Base-by-base conservation (phyloP, 306 rosid genomes). In the Erythrophleum fordii region DNA sequence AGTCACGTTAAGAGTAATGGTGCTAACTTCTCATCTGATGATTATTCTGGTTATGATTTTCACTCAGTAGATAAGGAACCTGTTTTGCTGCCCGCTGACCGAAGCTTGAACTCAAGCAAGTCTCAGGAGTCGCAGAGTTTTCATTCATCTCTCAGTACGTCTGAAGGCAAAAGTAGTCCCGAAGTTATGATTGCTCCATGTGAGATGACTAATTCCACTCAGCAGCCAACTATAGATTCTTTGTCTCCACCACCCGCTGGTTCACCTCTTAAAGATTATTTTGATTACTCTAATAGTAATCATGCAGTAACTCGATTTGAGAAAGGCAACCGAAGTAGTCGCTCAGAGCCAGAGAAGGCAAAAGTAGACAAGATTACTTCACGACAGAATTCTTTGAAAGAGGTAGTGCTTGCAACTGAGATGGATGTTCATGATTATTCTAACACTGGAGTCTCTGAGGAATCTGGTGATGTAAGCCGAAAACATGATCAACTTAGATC, bases 381-480 rank as follows among this genome's bases (percentile, higher is more conserved):
- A 0, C 84, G 97, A 34, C 98, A 96, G 65, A 96, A 89, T 84
- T 96, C 99, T 69, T 83, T 96, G 58, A 89, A 96, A 82, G 97
- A 93, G 73, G 86, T 91, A 16, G 82, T 94, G 7, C 82, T 87
- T 64, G 98, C 97, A 76, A 93, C 98, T 2, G 99, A 96, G 84
- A 93, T 96, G 98, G 99, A 96, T 60, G 91, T 91, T 79, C 91
- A 87, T 82, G 99, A 93, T 73, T 92, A 91, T 87, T 86, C 90
- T 34, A 89, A 90, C 78, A 86, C 89, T 1, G 94, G 83, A 51
- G 85, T 86, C 71, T 86, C 94, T 60, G 94, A 90, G 83, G 99
- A 95, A 75, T 88, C 91, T 17, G 84, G 87, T 74, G 98, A 92
- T 78, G 89, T 82, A 69, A 86, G 77, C 89, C 87, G 81, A 80